Evolutionary conservation across 164 flowering plant genomes (phyloP), one percentile per base, ranked within the genome.

Genomic region (Tetrastigma voinierianum): DNA sequence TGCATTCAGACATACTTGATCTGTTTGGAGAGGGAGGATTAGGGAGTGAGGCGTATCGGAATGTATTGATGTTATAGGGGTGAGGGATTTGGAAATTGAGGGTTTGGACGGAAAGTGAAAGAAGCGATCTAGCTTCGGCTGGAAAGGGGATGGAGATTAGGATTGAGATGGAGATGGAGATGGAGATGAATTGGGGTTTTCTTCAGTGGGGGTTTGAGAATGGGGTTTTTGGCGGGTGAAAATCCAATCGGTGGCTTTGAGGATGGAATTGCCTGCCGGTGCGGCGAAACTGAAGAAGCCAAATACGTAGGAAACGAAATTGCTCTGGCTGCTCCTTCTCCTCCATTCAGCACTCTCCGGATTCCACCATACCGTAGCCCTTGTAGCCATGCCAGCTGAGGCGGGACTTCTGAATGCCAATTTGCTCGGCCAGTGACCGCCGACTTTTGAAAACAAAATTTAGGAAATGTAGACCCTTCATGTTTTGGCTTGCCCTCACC

Each of bases 1-100:
- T 83, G 77, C 96, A 89, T 75, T 93, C 98, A 0, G 97, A 97
- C 93, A 93, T 89, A 32, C 98, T 96, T 9, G 90, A 55, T 64
- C 61, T 15, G 82, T 80, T 52, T 81, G 79, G 18, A 55, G 43
- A 20, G 46, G 69, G 15, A 18, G 46, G 7, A 5, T 18, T 18
- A 18, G 54, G 16, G 23, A 24, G 8, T 46, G 57, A 23, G n/a
- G 67, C 60, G 59, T 5, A n/a, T n/a, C n/a, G n/a, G n/a, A n/a
- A n/a, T n/a, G n/a, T n/a, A n/a, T n/a, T n/a, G n/a, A n/a, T n/a
- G n/a, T n/a, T n/a, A n/a, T 66, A 25, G 48, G 63, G 60, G 14
- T 53, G 46, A 51, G 32, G 51, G n/a, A n/a, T n/a, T n/a, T 15
- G 19, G 56, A 24, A 10, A 9, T 18, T 16, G 52, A 62, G 53